Evolutionary conservation across 345 rosid genomes (phyloP), one percentile per base, ranked within the genome.

Genomic region (Euphorbia tirucalli): DNA sequence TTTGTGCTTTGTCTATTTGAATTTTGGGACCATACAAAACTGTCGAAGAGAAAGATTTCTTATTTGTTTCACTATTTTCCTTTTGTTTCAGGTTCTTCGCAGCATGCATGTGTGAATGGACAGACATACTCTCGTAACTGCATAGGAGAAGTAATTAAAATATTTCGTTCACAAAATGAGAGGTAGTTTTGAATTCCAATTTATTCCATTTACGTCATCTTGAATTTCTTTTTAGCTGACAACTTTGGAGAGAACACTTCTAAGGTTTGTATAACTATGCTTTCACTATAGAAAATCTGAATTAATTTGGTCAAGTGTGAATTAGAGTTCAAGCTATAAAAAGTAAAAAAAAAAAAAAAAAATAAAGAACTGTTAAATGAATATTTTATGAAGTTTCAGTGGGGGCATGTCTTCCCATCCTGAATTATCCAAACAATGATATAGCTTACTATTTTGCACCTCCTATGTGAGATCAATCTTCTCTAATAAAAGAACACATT

Each of bases 121-220:
- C 66, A 50, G 32, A 50, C 60, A 35, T 44, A 72, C 77, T 69
- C 75, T 30, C 78, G 48, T 9, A 81, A 85, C 75, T 92, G 99
- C 82, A 87, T 90, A 41, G 99, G 91, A 52, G 84, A 81, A 83
- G 87, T 92, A 63, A 76, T 92, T 58, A 82, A 71, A 83, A 61
- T 88, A 72, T 73, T 71, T 76, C 85, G 80, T 66, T 84, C 89
- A 41, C 57, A 56, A 57, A 78, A 80, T 61, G 71, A 89, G 66
- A 87, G 87, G 97, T 89, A 79, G 7, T 35, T 68, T 62, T 37
- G 24, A n/a, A 62, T 62, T 16, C 18, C 31, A 19, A 54, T 39
- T 65, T 3, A 58, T 22, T 67, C 1, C 44, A 25, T 66, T 32
- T 19, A 21, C 54, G 61, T 59, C 54, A 49, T 32, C 21, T 46